A percentile compares a stretch with the other conserved stretches of the same genome.
Conservation (phyloP, 106 monocot genomes). For the Apostasia shenzhenica region DNA sequence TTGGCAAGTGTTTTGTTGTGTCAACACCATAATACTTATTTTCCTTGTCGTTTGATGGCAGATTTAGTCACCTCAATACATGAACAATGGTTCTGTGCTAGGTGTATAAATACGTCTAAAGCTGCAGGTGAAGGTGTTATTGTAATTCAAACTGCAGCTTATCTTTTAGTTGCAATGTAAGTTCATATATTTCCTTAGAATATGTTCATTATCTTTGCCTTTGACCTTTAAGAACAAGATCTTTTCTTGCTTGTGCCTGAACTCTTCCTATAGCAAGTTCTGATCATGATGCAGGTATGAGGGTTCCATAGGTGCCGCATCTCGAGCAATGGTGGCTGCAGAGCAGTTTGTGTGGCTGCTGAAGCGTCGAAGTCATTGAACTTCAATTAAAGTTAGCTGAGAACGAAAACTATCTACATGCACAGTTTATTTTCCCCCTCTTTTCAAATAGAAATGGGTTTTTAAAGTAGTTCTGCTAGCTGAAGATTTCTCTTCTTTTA, state of each 20-base stretch:
- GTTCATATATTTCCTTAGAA: not conserved
- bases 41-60: conserved; percentile 10
- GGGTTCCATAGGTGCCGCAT: conserved; percentile 80
- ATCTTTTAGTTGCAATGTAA: conserved; percentile 85
- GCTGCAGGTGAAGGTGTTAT: conserved; percentile 88
- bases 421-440: too few species aligned
- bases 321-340: conserved; percentile 82
- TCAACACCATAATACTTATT: not conserved
- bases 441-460: too few species aligned
- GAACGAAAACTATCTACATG: too few species aligned
- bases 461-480: too few species aligned
- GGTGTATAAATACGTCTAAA: conserved; percentile 75
- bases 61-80: conserved; percentile 95
- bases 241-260: not conserved
- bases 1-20: not conserved
- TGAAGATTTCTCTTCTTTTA: too few species aligned
- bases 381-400: too few species aligned
- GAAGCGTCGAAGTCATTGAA: conserved; percentile 43
- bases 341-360: conserved; percentile 68
- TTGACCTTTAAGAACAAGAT: not conserved
- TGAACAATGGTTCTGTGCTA: conserved; percentile 84
- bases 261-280: not conserved
- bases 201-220: not conserved
- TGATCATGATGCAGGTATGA: conserved; percentile 60
- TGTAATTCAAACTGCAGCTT: conserved; percentile 62